phyloP scores from a whole-genome alignment of 371 early-diverging fungal species.

The Batrachochytrium dendrobatidis region DNA sequence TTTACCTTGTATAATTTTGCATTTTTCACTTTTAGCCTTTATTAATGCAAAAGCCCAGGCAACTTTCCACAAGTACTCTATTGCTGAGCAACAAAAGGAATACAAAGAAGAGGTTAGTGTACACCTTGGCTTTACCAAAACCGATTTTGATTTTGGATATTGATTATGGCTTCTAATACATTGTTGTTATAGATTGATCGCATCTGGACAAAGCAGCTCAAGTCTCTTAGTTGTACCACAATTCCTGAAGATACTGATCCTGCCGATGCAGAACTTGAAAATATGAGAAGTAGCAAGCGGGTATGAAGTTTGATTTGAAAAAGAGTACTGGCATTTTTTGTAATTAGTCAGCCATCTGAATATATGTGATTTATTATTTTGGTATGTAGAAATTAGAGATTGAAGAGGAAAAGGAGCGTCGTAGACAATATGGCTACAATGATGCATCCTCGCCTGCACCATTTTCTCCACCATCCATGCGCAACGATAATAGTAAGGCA shows the following conservation, averaged over 20 bases:
- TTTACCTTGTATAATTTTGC: too few species aligned
- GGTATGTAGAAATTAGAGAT: slow-evolving; percentile 19
- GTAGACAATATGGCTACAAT: slow-evolving; percentile 11
- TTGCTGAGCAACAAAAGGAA: slow-evolving; percentile 91
- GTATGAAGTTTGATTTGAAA: neutral
- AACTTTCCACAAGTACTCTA: slow-evolving; percentile 80
- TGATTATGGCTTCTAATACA: neutral
- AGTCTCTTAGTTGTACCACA: slow-evolving; percentile 48
- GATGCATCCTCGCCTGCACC: slow-evolving; percentile 10
- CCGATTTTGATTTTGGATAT: neutral
- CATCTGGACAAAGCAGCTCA: slow-evolving; percentile 90
- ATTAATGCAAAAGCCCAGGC: slow-evolving; percentile 60
- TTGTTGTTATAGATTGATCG: slow-evolving; percentile 53
- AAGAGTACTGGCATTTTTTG: neutral
- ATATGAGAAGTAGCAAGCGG: neutral
- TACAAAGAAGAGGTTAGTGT: slow-evolving; percentile 75
- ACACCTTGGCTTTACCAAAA: neutral
- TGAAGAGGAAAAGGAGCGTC: slow-evolving; percentile 22
- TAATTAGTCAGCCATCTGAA: neutral
- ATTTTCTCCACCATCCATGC: slow-evolving; percentile 18
- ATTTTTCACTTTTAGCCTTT: neutral
- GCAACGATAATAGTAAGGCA: neutral
- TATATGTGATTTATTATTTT: too few species aligned
- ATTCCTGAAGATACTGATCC: slow-evolving; percentile 17
- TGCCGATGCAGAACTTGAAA: slow-evolving; percentile 4